Evolutionary conservation across 2,329 filamentous ascomycete species (phyloP), one percentile per base, ranked within the genome.

Genomic region (Samsoniella hepiali): DNA sequence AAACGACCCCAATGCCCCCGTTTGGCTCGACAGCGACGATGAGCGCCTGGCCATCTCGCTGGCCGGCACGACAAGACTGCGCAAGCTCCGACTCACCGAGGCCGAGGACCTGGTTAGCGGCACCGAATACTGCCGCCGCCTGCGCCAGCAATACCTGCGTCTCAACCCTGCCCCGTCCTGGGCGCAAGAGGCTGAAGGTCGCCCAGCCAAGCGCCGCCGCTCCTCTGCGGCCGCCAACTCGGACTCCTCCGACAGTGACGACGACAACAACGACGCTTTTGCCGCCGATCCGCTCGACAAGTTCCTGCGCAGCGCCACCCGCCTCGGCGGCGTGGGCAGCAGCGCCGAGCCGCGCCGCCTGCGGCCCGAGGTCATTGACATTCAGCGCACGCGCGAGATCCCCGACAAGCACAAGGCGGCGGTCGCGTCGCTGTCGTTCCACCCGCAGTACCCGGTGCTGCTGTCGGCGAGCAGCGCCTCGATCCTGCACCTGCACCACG

Each of bases 1-100:
- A 13, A 63, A 67, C 15, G 67, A 71, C 17, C 70, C 67, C 54
- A 79, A 83, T 49, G 79, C 80, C 27, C 82, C 88, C 3, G 91
- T 87, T 1, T 99, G 95, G 95, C 88, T 93, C 69, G 95, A 99
- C 74, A 98, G 93, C 75, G 95, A 99, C 70, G 95, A 99, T 72
- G 95, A 98, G 72, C 85, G 91, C 61, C 79, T 97, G 66, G 85
- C 87, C 7, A 84, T 99, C 56, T 98, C 94, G 15, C 82, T 99
- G 45, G 90, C 91, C 3, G 84, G 86, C 32, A 87, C 89, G 51
- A 85, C 87, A 55, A 85, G 91, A 67, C 75, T 97, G 72, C 86
- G 93, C 68, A 98, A 98, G 76, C 81, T 99, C 66, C 85, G 95
- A 65, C 81, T 88, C 58, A 88, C 87, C 2, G 92, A 94, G 72